Percentiles rank a stretch among this genome's conserved stretches.
These are phyloP conservation scores for Eimeria falciformis DNA, from an alignment of 169 alveolate genomes.

Conservation along the genomic window DNA sequence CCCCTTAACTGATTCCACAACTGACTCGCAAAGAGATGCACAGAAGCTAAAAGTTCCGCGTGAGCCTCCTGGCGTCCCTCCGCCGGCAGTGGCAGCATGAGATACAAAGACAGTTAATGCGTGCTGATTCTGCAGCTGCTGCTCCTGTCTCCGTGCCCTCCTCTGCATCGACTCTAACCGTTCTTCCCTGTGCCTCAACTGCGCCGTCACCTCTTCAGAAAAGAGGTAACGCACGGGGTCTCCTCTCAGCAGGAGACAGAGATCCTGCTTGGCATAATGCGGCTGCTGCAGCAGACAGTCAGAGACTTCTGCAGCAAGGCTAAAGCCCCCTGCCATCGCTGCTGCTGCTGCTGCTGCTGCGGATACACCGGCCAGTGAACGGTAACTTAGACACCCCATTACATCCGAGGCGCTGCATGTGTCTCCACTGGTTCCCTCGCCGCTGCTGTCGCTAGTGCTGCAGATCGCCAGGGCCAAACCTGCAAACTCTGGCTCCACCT, in stretches of 20 bases:
- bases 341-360: slow-evolving; percentile 6
- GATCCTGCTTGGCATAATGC: not conserved
- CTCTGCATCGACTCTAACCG: not conserved
- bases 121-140: not conserved
- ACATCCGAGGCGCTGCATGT: not conserved
- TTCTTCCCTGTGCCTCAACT: not conserved
- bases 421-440: not conserved
- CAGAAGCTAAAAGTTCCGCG: not conserved
- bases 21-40: not conserved
- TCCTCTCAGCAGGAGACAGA: not conserved
- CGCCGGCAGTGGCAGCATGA: not conserved
- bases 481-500: not conserved
- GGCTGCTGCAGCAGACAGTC: slow-evolving; percentile 3
- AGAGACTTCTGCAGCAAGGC: not conserved
- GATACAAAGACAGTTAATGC: not conserved
- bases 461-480: not conserved
- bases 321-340: not conserved
- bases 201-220: not conserved
- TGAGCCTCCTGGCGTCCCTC: not conserved
- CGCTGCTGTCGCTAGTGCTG: not conserved
- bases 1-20: not conserved
- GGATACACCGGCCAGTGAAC: not conserved
- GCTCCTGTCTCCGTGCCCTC: not conserved
- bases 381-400: not conserved
- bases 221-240: not conserved